phyloP scores from a whole-genome alignment of 2,329 filamentous ascomycete species.

The Cadophora sp. region DNA sequence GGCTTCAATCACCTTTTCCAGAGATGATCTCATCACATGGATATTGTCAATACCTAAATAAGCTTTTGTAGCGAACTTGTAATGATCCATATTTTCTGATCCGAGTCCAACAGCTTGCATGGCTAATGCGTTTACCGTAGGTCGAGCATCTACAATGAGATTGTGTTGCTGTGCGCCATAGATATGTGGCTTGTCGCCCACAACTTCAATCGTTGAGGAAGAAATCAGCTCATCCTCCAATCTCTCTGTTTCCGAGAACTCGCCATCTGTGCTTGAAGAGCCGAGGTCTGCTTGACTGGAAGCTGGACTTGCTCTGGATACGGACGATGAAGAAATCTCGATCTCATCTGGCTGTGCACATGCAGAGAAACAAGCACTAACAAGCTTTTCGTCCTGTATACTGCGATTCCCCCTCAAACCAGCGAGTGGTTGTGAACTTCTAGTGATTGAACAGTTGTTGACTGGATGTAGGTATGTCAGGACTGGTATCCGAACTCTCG shows the following conservation, averaged over 20 bases:
- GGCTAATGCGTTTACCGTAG: constrained; percentile 90
- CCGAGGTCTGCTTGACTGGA: constrained; percentile 59
- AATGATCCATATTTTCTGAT: constrained; percentile 98
- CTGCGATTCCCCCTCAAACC: constrained; percentile 88
- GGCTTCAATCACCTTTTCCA: constrained; percentile 86
- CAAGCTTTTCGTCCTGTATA: constrained; percentile 92
- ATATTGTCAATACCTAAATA: constrained; percentile 98
- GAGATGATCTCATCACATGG: constrained; percentile 93
- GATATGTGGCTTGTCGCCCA: constrained; percentile 65
- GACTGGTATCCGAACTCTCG: constrained; percentile 84
- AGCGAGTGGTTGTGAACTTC: constrained; percentile 90
- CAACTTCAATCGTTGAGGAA: constrained; percentile 52
- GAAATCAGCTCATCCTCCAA: constrained; percentile 73
- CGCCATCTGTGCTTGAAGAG: constrained; percentile 47
- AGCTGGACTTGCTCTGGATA: constrained; percentile 48
- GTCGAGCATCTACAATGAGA: constrained; percentile 93
- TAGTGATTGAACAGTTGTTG: constrained; percentile 96
- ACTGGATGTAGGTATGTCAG: constrained; percentile 94
- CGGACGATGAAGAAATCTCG: constrained; percentile 36
- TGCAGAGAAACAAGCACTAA: constrained; percentile 90
- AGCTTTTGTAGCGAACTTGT: constrained; percentile 87
- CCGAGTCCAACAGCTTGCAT: constrained; percentile 94
- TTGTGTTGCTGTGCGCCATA: constrained; percentile 95
- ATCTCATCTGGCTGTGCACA: constrained; percentile 40
- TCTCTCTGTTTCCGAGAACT: constrained; percentile 67